Percentiles rank a stretch among this genome's conserved stretches.
Evolutionary conservation across 768 basidiomycete genomes (phyloP).

Genomic region (Paxillus rubicundulus): DNA sequence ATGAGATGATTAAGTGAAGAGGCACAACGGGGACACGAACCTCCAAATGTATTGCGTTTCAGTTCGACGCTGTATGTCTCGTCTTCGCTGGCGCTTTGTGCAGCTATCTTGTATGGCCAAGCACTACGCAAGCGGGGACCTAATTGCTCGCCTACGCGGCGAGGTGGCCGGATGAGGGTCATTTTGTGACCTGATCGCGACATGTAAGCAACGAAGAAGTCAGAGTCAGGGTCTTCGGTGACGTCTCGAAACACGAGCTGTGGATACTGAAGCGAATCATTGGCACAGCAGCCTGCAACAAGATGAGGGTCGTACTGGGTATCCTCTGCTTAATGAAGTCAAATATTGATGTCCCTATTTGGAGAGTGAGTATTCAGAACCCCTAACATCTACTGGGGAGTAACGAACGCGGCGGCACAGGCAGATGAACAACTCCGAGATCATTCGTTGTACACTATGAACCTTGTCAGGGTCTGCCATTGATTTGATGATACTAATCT

Average conservation of each 20-base stretch:
- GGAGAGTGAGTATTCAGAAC: constrained; percentile 8
- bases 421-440: constrained; percentile 57
- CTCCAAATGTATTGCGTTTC: constrained; percentile 40
- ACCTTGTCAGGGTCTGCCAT: constrained; percentile 1
- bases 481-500: constrained; percentile 14
- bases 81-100: constrained; percentile 45
- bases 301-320: constrained; percentile 39
- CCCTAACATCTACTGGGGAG: constrained; percentile 3
- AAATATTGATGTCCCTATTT: constrained; percentile 71
- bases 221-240: constrained; percentile 43
- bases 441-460: constrained; percentile 56
- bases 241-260: constrained; percentile 66
- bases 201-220: constrained; percentile 67
- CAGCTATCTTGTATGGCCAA: constrained; percentile 42
- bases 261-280: constrained; percentile 42
- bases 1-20: neutral
- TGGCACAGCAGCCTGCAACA: constrained; percentile 7
- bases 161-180: constrained; percentile 42
- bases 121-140: constrained; percentile 37
- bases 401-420: constrained; percentile 59
- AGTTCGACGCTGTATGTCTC: constrained; percentile 56
- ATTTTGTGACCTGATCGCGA: constrained; percentile 59
- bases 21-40: constrained; percentile 12
- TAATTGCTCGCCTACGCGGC: constrained; percentile 36
- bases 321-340: constrained; percentile 57